Evolutionary conservation across 2,329 filamentous ascomycete genomes (phyloP).

Genomic region (Trichoderma citrinoviride): DNA sequence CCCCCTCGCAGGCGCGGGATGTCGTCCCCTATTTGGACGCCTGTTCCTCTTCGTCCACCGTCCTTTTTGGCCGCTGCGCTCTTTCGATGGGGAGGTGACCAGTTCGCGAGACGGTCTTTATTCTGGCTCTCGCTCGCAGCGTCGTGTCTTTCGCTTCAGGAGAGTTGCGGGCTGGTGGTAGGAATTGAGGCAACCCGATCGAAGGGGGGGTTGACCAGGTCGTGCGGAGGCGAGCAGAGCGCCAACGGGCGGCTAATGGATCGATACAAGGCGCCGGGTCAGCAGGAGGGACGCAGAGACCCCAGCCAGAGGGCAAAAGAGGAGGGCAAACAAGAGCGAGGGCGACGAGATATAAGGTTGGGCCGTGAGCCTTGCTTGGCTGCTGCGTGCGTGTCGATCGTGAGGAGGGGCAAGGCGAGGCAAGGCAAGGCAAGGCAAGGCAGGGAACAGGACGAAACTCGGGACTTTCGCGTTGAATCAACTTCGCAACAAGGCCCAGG

Average conservation of each 20-base stretch:
- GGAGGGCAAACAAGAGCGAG: not conserved
- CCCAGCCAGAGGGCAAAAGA: not conserved
- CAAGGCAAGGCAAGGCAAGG: not conserved
- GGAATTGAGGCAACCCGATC: not conserved
- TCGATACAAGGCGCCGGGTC: conserved; percentile 4
- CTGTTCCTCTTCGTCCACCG: not conserved
- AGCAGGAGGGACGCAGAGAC: not conserved
- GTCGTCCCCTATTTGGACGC: conserved; percentile 11
- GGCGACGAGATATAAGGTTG: not conserved
- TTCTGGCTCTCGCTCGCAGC: not conserved
- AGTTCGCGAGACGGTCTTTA: not conserved
- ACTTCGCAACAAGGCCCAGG: conserved; percentile 14
- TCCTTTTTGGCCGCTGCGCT: not conserved
- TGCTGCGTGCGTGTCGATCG: not conserved
- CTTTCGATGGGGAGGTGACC: not conserved
- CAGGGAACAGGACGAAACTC: conserved; percentile 10
- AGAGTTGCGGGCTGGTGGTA: conserved; percentile 8
- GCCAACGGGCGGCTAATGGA: conserved; percentile 14
- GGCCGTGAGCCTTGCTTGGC: not conserved
- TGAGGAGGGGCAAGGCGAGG: conserved; percentile 9
- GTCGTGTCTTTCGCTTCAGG: not conserved
- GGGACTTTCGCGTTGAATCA: conserved; percentile 11
- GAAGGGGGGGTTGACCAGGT: not conserved
- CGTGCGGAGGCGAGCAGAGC: conserved; percentile 19
- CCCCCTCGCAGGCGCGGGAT: not conserved